A percentile compares a stretch with the other conserved stretches of the same genome.
Evolutionary conservation across 768 basidiomycete species (phyloP).

Genomic region (Collybiopsis luxurians): DNA sequence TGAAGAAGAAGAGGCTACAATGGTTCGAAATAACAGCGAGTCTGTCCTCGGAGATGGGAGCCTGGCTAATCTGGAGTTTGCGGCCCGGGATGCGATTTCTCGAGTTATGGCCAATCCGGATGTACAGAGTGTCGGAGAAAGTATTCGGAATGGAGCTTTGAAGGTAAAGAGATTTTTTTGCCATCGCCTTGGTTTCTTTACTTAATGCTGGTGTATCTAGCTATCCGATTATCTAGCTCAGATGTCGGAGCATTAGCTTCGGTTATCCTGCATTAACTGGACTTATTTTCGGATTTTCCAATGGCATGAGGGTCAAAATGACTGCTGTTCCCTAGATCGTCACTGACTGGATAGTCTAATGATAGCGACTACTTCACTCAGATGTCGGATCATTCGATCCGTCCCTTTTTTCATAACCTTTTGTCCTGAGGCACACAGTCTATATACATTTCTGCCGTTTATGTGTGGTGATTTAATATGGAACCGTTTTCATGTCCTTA

Average conservation of each 20-base stretch:
- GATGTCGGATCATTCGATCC: no score
- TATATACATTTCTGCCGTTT: neutral
- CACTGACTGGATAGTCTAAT: no score
- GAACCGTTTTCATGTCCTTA: neutral
- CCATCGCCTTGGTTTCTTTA: slow-evolving; percentile 1
- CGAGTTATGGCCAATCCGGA: slow-evolving; percentile 82
- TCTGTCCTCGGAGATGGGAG: slow-evolving; percentile 52
- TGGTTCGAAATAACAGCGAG: slow-evolving; percentile 5
- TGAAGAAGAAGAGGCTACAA: slow-evolving; percentile 64
- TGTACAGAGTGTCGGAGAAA: slow-evolving; percentile 82
- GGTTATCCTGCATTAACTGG: no score
- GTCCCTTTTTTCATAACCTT: no score
- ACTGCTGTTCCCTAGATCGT: no score
- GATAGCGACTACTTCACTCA: no score
- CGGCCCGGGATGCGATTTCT: slow-evolving; percentile 74
- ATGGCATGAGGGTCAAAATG: no score
- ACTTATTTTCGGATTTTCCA: no score
- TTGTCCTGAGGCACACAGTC: no score
- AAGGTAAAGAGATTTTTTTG: slow-evolving; percentile 51
- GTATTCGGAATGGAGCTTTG: slow-evolving; percentile 73
- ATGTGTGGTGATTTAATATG: neutral
- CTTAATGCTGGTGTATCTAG: slow-evolving; percentile 24
- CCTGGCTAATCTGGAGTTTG: slow-evolving; percentile 52
- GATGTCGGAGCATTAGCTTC: slow-evolving; percentile 49
- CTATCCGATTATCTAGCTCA: slow-evolving; percentile 69